A percentile compares a stretch with the other conserved stretches of the same genome.
Evolutionary conservation across 352 stramenopile genomes (phyloP).

Genomic region (Phytopythium vexans): DNA sequence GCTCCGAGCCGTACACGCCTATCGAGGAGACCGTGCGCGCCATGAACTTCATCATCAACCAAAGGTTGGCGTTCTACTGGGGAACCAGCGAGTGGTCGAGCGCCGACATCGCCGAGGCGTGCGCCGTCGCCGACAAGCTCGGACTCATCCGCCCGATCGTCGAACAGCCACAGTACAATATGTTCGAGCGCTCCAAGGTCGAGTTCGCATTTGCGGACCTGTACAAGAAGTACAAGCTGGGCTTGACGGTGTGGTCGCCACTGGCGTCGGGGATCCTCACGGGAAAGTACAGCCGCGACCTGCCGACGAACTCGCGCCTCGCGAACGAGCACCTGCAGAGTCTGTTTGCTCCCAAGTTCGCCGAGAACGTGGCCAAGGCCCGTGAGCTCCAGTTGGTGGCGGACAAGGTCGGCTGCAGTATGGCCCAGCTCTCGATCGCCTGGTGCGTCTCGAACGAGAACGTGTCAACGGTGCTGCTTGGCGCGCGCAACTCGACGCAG

Average conservation of each 20-base stretch:
- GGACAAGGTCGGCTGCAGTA: slow-evolving; percentile 76
- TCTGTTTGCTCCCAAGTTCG: slow-evolving; percentile 65
- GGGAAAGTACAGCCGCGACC: slow-evolving; percentile 58
- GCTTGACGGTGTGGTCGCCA: slow-evolving; percentile 38
- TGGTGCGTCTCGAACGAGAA: slow-evolving; percentile 84
- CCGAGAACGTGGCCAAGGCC: slow-evolving; percentile 38
- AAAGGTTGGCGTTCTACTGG: too few species aligned
- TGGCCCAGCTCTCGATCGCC: slow-evolving; percentile 74
- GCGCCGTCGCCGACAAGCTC: too few species aligned
- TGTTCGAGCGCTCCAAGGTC: slow-evolving; percentile 39
- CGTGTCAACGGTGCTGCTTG: slow-evolving; percentile 53
- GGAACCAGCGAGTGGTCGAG: too few species aligned
- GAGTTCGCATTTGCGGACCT: slow-evolving; percentile 40
- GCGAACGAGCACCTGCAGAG: slow-evolving; percentile 62
- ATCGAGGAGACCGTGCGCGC: too few species aligned
- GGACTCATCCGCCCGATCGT: slow-evolving; percentile 15
- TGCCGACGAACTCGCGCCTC: slow-evolving; percentile 54
- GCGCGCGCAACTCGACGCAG: slow-evolving; percentile 72
- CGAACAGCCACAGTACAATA: slow-evolving; percentile 51
- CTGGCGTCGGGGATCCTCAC: slow-evolving; percentile 38
- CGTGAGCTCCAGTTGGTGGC: slow-evolving; percentile 44
- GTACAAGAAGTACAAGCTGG: slow-evolving; percentile 27
- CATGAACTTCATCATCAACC: too few species aligned
- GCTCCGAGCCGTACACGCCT: too few species aligned
- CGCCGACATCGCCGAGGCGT: too few species aligned